phyloP scores from a whole-genome alignment of 768 basidiomycete genomes.

The Boletus pseudo-olivaceus region DNA sequence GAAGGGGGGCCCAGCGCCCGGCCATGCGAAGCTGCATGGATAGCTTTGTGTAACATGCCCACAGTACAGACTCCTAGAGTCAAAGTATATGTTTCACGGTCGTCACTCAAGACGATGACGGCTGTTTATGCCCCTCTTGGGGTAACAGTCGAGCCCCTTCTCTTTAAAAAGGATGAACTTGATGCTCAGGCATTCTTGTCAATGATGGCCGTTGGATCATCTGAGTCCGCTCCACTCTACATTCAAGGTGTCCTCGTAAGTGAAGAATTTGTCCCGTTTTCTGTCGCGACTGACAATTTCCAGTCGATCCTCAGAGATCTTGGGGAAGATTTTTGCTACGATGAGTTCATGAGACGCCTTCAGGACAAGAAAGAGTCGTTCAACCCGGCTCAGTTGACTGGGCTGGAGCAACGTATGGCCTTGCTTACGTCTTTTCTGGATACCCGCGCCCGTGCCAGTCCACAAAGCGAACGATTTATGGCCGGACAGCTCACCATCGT shows the following conservation, averaged over 20 bases:
- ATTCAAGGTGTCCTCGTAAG: slow-evolving; percentile 65
- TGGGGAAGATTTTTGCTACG: slow-evolving; percentile 55
- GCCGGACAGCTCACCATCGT: slow-evolving; percentile 62
- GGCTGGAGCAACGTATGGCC: slow-evolving; percentile 61
- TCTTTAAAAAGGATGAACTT: slow-evolving; percentile 56
- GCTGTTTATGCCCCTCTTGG: slow-evolving; percentile 53
- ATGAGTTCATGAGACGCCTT: slow-evolving; percentile 46
- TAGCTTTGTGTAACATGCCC: slow-evolving; percentile 39
- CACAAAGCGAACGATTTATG: slow-evolving; percentile 40
- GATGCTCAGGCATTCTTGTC: slow-evolving; percentile 68
- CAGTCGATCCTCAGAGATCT: slow-evolving; percentile 61
- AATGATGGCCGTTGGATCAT: slow-evolving; percentile 69
- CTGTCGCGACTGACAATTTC: slow-evolving; percentile 7
- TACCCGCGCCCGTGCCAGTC: slow-evolving; percentile 3
- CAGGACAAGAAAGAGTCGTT: slow-evolving; percentile 47
- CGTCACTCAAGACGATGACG: slow-evolving; percentile 60
- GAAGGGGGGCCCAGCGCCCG: slow-evolving; percentile 56
- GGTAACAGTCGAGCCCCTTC: slow-evolving; percentile 51
- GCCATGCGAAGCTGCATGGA: slow-evolving; percentile 67
- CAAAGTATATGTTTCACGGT: slow-evolving; percentile 56
- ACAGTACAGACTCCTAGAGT: slow-evolving; percentile 32
- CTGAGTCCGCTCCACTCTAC: slow-evolving; percentile 62
- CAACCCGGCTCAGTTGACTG: slow-evolving; percentile 51
- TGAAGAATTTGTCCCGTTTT: not conserved
- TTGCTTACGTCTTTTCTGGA: slow-evolving; percentile 58